phyloP scores from a whole-genome alignment of 2,329 filamentous ascomycete genomes.

The Talaromyces sp. region DNA sequence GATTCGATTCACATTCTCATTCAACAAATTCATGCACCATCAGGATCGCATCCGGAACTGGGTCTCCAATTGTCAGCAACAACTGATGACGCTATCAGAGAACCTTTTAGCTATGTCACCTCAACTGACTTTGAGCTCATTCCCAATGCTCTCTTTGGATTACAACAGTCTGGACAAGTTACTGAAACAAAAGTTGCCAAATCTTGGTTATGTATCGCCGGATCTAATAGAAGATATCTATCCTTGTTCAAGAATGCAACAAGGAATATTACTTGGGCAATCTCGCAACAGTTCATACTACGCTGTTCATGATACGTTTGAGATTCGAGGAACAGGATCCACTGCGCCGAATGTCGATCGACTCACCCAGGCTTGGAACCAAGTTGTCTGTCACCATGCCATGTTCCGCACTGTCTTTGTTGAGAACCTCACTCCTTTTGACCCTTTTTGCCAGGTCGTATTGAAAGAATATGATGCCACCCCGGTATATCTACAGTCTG shows the following conservation, averaged over 20 bases:
- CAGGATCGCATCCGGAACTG: conserved; percentile 48
- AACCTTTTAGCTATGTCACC: conserved; percentile 28
- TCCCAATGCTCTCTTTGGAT: conserved; percentile 48
- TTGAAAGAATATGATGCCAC: conserved; percentile 33
- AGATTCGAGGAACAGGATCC: conserved; percentile 26
- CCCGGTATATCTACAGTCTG: conserved; percentile 35
- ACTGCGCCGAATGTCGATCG: conserved; percentile 29
- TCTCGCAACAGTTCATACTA: conserved; percentile 39
- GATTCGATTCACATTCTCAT: conserved; percentile 55
- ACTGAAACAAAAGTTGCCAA: conserved; percentile 39
- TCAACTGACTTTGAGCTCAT: conserved; percentile 46
- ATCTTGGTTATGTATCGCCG: conserved; percentile 35
- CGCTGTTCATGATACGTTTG: conserved; percentile 42
- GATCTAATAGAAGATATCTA: conserved; percentile 48
- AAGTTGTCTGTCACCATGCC: conserved; percentile 35
- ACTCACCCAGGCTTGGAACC: conserved; percentile 34
- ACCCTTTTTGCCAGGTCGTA: conserved; percentile 40
- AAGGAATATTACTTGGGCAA: conserved; percentile 40
- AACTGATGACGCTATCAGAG: conserved; percentile 34
- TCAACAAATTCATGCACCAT: conserved; percentile 53
- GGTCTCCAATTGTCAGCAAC: conserved; percentile 43
- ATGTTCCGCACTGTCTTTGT: conserved; percentile 43
- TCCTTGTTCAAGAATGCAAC: conserved; percentile 43
- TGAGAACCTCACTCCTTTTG: conserved; percentile 34
- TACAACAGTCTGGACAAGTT: conserved; percentile 47